Evolutionary conservation across 2,329 filamentous ascomycete species (phyloP), one percentile per base, ranked within the genome.

Genomic region (Xylariales sp.): DNA sequence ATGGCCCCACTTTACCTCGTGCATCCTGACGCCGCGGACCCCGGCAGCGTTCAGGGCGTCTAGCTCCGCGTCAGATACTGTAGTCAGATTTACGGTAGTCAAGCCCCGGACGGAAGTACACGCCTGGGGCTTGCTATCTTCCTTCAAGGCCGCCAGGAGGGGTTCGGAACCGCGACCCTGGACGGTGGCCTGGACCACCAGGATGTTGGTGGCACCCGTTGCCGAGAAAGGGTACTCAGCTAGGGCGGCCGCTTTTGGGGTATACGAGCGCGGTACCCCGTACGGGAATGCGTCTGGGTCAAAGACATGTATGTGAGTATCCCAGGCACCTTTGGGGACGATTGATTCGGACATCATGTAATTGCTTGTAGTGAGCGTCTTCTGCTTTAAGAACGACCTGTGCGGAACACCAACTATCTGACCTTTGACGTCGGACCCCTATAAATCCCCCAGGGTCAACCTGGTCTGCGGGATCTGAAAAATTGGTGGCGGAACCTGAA

Each of bases 1-100:
- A 8, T 33, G 31, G 10, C 31, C 31, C 31, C 31, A 33, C n/a
- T 24, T 33, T 8, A 33, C 31, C 31, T 33, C 31, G 31, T 33
- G 31, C 31, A 33, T 19, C 6, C 31, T 12, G 17, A 33, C 31
- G 29, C 29, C 29, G 29, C 29, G 29, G 6, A 31, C 29, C 13
- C 31, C 31, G 3, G 19, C 31, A 1, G 31, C 31, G 19, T 33
- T 12, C 19, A 33, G 31, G 4, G 31, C 31, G n/a, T 33, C 31
- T 20, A 33, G 31, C 31, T 33, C 31, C 13, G 31, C 31, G n/a
- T 33, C 31, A 12, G 31, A 15, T 18, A 14, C 17, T 8, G 31
- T 18, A 4, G 13, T 20, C 10, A 20, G 31, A 10, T 33, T 20
- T 20, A 33, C 17, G n/a, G 17, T 33, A 14, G 31, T 33, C 18